A percentile compares a stretch with the other conserved stretches of the same genome.
phyloP scores from a whole-genome alignment of 495 filamentous ascomycete genomes.

The Emericellopsis terricola region DNA sequence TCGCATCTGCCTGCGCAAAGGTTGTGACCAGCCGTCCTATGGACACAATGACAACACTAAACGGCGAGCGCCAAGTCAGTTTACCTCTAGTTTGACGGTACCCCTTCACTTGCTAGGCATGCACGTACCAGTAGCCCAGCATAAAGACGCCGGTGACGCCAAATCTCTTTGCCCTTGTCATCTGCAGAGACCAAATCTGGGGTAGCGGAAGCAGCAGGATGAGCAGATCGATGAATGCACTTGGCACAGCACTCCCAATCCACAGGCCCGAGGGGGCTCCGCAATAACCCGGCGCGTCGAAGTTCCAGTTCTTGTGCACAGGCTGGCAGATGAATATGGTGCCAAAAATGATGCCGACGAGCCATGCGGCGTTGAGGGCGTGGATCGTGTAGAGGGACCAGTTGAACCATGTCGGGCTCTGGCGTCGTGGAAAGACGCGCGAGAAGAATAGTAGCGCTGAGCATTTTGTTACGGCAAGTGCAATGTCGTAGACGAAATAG shows the following conservation, averaged over 20 bases:
- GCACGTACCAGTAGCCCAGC: conserved; percentile 17
- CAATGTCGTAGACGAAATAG: conserved; percentile 1
- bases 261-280: background rate
- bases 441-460: conserved; percentile 4
- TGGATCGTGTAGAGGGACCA: conserved; percentile 1
- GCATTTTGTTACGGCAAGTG: conserved; percentile 2
- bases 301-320: conserved; percentile 5
- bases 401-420: conserved; percentile 3
- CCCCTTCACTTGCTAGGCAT: too few relatives aligned
- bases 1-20: background rate
- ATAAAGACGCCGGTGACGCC: conserved; percentile 14
- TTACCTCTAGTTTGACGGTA: too few relatives aligned
- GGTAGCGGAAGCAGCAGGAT: conserved; percentile 17
- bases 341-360: conserved; percentile 5
- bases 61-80: too few relatives aligned
- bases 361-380: conserved; percentile 4
- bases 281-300: background rate
- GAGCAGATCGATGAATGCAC: conserved; percentile 16
- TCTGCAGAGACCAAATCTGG: conserved; percentile 15
- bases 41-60: conserved; percentile 5
- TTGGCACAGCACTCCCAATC: conserved; percentile 7
- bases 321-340: conserved; percentile 6
- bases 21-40: conserved; percentile 5
- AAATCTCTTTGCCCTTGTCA: conserved; percentile 8
- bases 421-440: conserved; percentile 3